Evolutionary conservation across 176 grass and related monocot genomes (phyloP).

Genomic region (Carex cristatella): DNA sequence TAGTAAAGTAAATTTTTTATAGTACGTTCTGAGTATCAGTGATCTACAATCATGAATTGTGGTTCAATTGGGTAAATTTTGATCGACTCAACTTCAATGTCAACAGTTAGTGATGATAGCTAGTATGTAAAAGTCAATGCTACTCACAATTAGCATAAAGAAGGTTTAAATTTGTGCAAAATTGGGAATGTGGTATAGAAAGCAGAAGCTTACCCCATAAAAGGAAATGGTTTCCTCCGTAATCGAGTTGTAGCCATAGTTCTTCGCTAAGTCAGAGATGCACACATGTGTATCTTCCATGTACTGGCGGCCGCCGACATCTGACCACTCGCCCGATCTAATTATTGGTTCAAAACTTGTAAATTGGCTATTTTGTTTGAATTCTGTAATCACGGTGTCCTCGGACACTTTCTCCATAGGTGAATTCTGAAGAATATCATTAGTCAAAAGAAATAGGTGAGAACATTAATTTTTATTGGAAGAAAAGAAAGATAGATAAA

Average conservation of each 20-base stretch:
- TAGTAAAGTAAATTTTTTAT: too few relatives aligned
- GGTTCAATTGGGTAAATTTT: background rate
- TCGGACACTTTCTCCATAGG: slow-evolving; percentile 86
- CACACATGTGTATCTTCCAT: slow-evolving; percentile 98
- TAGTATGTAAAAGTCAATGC: background rate
- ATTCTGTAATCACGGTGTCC: slow-evolving; percentile 50
- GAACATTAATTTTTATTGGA: background rate
- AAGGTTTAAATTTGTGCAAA: background rate
- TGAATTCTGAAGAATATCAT: slow-evolving; percentile 13
- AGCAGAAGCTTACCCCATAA: slow-evolving; percentile 63
- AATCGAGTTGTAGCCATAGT: slow-evolving; percentile 36
- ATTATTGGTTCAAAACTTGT: slow-evolving; percentile 49
- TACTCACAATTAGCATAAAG: background rate
- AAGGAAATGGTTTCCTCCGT: slow-evolving; percentile 67
- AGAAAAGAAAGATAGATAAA: background rate
- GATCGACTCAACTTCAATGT: background rate
- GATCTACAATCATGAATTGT: background rate
- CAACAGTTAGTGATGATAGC: background rate
- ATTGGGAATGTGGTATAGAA: background rate
- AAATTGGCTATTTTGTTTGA: slow-evolving; percentile 37
- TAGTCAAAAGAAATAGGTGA: background rate
- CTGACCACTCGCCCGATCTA: slow-evolving; percentile 80
- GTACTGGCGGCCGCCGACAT: slow-evolving; percentile 60
- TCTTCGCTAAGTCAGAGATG: slow-evolving; percentile 84
- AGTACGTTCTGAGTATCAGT: too few relatives aligned